Percentiles rank a stretch among this genome's conserved stretches.
Conservation (phyloP, 1,284 basidiomycete genomes). For the Caloboletus inedulis region DNA sequence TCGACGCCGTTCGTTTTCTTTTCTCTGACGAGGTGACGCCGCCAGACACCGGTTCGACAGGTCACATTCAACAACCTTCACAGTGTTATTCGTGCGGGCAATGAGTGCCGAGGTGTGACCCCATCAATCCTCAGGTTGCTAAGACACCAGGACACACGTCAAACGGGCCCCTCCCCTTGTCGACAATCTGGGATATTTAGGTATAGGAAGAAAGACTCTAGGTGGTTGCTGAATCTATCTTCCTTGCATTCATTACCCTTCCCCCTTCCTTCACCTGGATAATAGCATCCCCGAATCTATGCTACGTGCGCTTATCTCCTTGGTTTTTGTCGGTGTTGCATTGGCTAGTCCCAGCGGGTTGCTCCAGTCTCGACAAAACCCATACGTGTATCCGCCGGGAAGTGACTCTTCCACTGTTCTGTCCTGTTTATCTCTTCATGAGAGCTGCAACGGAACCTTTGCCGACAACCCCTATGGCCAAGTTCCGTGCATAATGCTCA, state of each 20-base stretch:
- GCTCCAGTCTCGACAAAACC: slow-evolving; percentile 16
- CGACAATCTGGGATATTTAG: too few species aligned
- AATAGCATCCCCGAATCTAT: not conserved
- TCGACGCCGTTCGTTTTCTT: not conserved
- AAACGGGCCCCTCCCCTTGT: too few species aligned
- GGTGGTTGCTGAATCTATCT: not conserved
- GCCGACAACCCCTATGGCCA: slow-evolving; percentile 25
- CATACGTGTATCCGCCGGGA: not conserved
- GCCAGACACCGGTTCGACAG: not conserved
- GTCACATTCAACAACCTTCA: not conserved
- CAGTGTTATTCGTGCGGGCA: not conserved
- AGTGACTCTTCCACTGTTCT: not conserved
- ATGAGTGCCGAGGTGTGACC: slow-evolving; percentile 1
- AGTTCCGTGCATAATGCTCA: slow-evolving; percentile 22
- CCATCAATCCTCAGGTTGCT: not conserved
- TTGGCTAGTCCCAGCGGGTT: slow-evolving; percentile 3
- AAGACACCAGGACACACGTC: not conserved
- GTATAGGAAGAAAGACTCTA: not conserved
- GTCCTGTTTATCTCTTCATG: slow-evolving; percentile 20
- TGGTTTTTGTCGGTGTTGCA: slow-evolving; percentile 1
- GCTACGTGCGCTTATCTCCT: slow-evolving; percentile 1
- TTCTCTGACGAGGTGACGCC: not conserved
- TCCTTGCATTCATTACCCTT: not conserved
- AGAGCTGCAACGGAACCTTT: slow-evolving; percentile 20
- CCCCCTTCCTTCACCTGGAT: not conserved